Evolutionary conservation across 2,329 filamentous ascomycete species (phyloP), one percentile per base, ranked within the genome.

Genomic region (Cercospora janseana): DNA sequence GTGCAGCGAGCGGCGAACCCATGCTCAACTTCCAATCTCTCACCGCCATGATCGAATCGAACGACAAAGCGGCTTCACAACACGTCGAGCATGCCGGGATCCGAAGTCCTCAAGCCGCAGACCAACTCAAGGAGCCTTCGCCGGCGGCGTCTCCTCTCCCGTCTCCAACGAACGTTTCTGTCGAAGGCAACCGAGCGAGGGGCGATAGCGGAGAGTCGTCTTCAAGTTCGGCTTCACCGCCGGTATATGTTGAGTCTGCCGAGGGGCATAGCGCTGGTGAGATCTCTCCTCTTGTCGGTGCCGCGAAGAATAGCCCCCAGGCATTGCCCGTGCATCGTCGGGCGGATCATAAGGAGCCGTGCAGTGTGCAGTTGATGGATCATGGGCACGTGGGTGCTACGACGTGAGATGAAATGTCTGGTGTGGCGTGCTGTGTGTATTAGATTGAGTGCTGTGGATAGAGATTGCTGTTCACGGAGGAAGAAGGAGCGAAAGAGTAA

Each of bases 21-120:
- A 82, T 95, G 80, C 93, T 95, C 70, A 96, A 95, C 68, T 96
- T 96, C 66, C 79, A 83, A 49, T 95, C 89, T 60, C 73, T 97
- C 16, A 87, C 88, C 2, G 87, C 88, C 55, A 88, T 94, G 67
- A 87, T 96, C 23, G 82, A 79, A 29, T 47, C 44, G 13, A 78
- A 83, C 42, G 79, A 83, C 32, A 75, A 78, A 49, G 65, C 64
- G 6, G 55, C 66, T 42, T 49, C 51, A 7, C 67, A 72, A 54
- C 67, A 71, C 43, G 69, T 72, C 35, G 74, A 75, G 51, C 64
- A 66, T 41, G 59, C 58, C n/a, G 46, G 53, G 9, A 23, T 52
- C 2, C 27, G 29, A 12, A 40, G 29, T 10, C 48, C 51, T n/a
- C n/a, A n/a, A 43, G 51, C 53, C 6, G 58, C 59, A 21, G 52